Evolutionary conservation across 2,329 filamentous ascomycete genomes (phyloP).

Genomic region (Xylariales sp.): DNA sequence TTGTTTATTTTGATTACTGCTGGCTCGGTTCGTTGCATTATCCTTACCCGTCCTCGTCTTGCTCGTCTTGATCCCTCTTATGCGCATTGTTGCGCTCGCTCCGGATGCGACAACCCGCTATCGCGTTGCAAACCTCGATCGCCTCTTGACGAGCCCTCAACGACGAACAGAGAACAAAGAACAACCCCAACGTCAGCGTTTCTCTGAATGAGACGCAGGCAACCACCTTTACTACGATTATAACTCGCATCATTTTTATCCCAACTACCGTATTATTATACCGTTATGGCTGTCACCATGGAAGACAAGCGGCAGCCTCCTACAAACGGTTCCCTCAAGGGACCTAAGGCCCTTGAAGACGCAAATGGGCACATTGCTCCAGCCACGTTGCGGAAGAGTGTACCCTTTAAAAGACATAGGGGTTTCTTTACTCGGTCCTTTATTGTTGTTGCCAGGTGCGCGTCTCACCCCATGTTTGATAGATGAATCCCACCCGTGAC

Average conservation of each 20-base stretch:
- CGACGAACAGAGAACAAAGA: slow-evolving; percentile 13
- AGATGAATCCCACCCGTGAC: neutral
- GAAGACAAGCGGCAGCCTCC: slow-evolving; percentile 40
- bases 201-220: slow-evolving; percentile 4
- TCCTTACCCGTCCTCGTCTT: slow-evolving; percentile 8
- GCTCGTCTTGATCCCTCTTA: slow-evolving; percentile 12
- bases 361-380: slow-evolving; percentile 54
- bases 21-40: slow-evolving; percentile 26
- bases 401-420: slow-evolving; percentile 38
- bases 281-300: slow-evolving; percentile 31
- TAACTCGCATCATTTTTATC: slow-evolving; percentile 15
- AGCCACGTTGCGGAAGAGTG: slow-evolving; percentile 49
- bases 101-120: slow-evolving; percentile 17
- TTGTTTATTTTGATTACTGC: slow-evolving; percentile 22
- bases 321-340: slow-evolving; percentile 55
- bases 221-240: neutral
- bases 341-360: slow-evolving; percentile 43
- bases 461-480: neutral
- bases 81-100: slow-evolving; percentile 28
- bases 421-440: slow-evolving; percentile 57
- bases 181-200: neutral
- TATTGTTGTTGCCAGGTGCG: slow-evolving; percentile 63
- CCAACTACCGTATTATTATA: slow-evolving; percentile 3
- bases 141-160: slow-evolving; percentile 2
- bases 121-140: slow-evolving; percentile 11